These are phyloP conservation scores for Aspergillus hortae DNA, from an alignment of 2,329 filamentous ascomycete species.

Conservation along the genomic window DNA sequence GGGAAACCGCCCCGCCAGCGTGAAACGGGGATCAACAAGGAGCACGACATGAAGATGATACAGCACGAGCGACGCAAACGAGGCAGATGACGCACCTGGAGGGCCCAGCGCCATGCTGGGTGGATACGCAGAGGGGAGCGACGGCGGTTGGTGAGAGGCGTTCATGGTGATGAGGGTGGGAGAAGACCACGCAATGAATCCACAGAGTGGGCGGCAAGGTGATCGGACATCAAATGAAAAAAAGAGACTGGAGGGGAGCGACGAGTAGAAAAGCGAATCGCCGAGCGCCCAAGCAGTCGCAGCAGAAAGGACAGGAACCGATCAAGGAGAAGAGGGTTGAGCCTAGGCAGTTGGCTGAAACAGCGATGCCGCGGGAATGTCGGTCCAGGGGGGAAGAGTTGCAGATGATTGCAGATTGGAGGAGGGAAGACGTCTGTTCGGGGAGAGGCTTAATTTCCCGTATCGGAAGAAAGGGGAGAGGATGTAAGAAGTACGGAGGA, in stretches of 20 bases:
- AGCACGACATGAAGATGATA: conserved; percentile 3
- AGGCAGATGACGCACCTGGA: conserved; percentile 30
- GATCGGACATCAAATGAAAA: conserved; percentile 8
- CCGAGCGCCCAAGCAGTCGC: neutral
- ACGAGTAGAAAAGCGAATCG: conserved; percentile 6
- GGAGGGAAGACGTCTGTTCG: neutral
- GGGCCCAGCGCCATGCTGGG: conserved; percentile 30
- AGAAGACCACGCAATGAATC: conserved; percentile 14
- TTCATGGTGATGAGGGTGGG: conserved; percentile 26
- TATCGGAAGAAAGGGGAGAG: conserved; percentile 1
- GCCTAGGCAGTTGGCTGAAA: conserved; percentile 16
- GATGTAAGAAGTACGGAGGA: conserved; percentile 2
- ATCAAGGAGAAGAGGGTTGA: neutral
- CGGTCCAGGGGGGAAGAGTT: neutral
- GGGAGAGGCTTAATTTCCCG: neutral
- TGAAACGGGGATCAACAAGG: conserved; percentile 15
- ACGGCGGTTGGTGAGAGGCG: conserved; percentile 26
- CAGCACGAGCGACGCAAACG: conserved; percentile 5
- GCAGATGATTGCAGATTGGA: conserved; percentile 1
- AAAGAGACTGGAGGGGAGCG: conserved; percentile 10
- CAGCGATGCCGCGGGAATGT: conserved; percentile 18
- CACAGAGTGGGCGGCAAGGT: conserved; percentile 10
- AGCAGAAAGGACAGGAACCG: too few relatives aligned
- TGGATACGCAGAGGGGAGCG: conserved; percentile 27
- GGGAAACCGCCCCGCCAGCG: conserved; percentile 11